These are phyloP conservation scores for Spergularia azorica DNA, from an alignment of 179 eudicot species.

Conservation along the genomic window DNA sequence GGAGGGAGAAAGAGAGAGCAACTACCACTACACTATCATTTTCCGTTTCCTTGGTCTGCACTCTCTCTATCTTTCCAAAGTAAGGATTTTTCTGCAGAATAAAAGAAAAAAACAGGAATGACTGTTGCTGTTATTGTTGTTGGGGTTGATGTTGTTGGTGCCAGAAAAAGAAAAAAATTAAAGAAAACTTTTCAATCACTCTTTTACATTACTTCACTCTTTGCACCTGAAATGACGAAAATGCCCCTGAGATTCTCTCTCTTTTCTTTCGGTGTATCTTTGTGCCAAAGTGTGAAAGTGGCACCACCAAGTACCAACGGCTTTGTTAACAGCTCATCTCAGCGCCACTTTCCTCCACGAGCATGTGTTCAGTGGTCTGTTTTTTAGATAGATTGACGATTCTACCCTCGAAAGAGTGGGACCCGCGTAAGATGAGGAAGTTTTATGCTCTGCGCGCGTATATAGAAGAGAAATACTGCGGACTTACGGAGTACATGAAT, in stretches of 20 bases:
- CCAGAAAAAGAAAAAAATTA: conserved; percentile 10
- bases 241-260: background rate
- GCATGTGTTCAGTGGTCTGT: conserved; percentile 32
- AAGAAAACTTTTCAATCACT: conserved; percentile 24
- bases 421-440: background rate
- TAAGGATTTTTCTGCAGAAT: conserved; percentile 14
- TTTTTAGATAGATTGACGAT: background rate
- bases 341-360: conserved; percentile 16
- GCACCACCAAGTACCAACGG: conserved; percentile 30
- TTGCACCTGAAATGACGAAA: too few relatives aligned
- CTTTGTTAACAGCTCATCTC: conserved; percentile 31
- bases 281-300: conserved; percentile 6
- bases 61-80: conserved; percentile 21
- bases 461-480: background rate
- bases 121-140: conserved; percentile 20
- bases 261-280: background rate
- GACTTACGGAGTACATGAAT: too few relatives aligned
- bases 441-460: background rate
- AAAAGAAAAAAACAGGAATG: conserved; percentile 9
- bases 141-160: conserved; percentile 20
- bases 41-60: conserved; percentile 44
- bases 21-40: conserved; percentile 42
- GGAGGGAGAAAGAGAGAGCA: conserved; percentile 34
- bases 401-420: conserved; percentile 10
- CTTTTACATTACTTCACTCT: background rate